Evolutionary conservation across 495 filamentous ascomycete species (phyloP), one percentile per base, ranked within the genome.

Genomic region (Hypoxylon trugodes): DNA sequence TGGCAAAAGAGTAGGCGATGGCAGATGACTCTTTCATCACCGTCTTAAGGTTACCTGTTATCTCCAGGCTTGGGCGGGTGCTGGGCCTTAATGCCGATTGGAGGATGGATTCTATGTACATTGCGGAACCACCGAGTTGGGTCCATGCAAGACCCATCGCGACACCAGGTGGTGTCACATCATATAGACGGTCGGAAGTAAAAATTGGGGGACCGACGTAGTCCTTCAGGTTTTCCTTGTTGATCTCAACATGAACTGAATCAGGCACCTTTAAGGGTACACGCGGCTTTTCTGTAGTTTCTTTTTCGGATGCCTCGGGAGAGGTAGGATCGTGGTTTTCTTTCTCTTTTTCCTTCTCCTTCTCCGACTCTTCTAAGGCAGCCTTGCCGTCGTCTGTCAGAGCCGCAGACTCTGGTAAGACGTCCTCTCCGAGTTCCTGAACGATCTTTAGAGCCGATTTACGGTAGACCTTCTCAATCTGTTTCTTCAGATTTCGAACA

Each of bases 111-210:
- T 99, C 96, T 57, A 98, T 90, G 74, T 99, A 99, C 59, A 99
- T 84, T 15, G 94, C 96, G 3, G 95, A 90, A 66, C 96, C 96
- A 68, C 96, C 96, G 86, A 99, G 90, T 70, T 88, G 89, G n/a
- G 96, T 98, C 94, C 93, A 97, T 43, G 96, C 96, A 52, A 99
- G 87, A 62, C 96, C 96, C 96, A 99, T 99, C 32, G 92, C 92
- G 30, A 99, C 96, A 73, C 96, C 96, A n/a, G 95, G 86, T 6
- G 96, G 96, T 53, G 93, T 96, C 33, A 85, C 85, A 69, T 98
- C 96, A 77, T 97, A 99, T 52, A 99, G 83, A 43, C 96, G 87
- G 76, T 99, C 96, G 8, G 94, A 89, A 15, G 92, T 99, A 77
- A 96, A 99, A 30, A 97, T 82, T 2, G 95, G 92, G 1, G 96